These are phyloP conservation scores for Mortierella sp. DNA, from an alignment of 371 early-diverging fungal species.

Conservation along the genomic window DNA sequence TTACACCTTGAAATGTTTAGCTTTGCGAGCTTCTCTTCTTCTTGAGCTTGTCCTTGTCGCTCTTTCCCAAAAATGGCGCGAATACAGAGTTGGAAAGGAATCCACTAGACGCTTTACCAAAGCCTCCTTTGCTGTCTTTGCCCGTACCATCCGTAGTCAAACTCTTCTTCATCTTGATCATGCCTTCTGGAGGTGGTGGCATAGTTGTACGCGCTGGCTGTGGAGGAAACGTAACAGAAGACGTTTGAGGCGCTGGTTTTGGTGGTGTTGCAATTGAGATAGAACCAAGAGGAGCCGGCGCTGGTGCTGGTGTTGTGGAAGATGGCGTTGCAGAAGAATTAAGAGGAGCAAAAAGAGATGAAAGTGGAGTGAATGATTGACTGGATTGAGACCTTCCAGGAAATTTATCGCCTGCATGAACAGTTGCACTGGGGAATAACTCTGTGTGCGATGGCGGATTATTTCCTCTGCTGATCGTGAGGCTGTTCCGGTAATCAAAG, in stretches of 20 bases:
- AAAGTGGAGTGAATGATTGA: conserved; percentile 19
- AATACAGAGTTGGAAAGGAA: conserved; percentile 30
- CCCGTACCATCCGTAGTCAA: conserved; percentile 44
- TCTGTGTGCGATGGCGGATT: conserved; percentile 5
- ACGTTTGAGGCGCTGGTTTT: not conserved
- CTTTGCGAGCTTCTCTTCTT: conserved; percentile 1
- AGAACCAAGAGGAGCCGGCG: not conserved
- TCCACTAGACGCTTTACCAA: conserved; percentile 29
- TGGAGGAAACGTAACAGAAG: conserved; percentile 18
- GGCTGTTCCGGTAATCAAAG: conserved; percentile 29
- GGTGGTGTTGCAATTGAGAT: not conserved
- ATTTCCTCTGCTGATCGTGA: conserved; percentile 6
- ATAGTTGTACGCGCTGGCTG: conserved; percentile 15
- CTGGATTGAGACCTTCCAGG: conserved; percentile 17
- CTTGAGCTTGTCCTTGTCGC: conserved; percentile 36
- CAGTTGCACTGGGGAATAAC: conserved; percentile 35
- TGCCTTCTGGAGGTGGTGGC: conserved; percentile 42
- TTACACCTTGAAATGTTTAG: not conserved
- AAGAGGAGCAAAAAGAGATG: conserved; percentile 25
- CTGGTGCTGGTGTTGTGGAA: not conserved
- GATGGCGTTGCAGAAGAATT: not conserved
- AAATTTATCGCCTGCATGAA: conserved; percentile 36
- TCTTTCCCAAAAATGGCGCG: conserved; percentile 25
- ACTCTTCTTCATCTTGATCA: conserved; percentile 53
- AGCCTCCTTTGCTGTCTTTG: conserved; percentile 7